These are phyloP conservation scores for Scheffersomyces segobiensis DNA, from an alignment of 1,139 yeast genomes.

Conservation along the genomic window DNA sequence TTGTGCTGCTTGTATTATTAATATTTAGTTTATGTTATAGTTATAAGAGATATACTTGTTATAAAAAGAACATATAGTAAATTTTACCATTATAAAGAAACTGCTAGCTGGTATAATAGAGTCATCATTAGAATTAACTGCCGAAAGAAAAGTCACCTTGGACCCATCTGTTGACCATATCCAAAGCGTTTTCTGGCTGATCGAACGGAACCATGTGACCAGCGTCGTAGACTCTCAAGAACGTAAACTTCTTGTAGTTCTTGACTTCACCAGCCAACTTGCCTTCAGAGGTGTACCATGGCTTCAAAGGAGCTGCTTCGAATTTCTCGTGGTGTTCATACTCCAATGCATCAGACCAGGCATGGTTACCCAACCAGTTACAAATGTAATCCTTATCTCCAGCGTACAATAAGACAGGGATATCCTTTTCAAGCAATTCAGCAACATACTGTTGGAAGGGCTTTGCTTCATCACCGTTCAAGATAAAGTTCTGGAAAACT, in stretches of 20 bases:
- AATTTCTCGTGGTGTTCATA: slow-evolving; percentile 29
- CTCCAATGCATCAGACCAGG: slow-evolving; percentile 33
- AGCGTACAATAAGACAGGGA: slow-evolving; percentile 40
- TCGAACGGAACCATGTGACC: slow-evolving; percentile 83
- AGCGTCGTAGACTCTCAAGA: slow-evolving; percentile 62
- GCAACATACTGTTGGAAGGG: slow-evolving; percentile 67
- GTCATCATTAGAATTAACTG: not conserved
- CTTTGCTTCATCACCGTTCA: slow-evolving; percentile 61
- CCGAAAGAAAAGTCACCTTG: slow-evolving; percentile 43
- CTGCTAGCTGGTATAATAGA: not conserved
- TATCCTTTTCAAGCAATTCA: slow-evolving; percentile 52
- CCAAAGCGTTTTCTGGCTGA: slow-evolving; percentile 73
- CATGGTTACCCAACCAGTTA: slow-evolving; percentile 43
- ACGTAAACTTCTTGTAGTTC: slow-evolving; percentile 55
- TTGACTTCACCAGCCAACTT: slow-evolving; percentile 61
- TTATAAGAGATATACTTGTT: not conserved
- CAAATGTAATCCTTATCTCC: slow-evolving; percentile 44
- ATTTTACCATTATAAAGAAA: too few relatives aligned
- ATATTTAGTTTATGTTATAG: not conserved
- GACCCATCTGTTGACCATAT: slow-evolving; percentile 81
- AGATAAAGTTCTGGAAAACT: slow-evolving; percentile 55
- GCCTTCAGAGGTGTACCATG: slow-evolving; percentile 44
- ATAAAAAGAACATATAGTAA: too few relatives aligned
- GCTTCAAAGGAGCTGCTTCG: slow-evolving; percentile 28
- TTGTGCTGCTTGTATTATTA: not conserved